Conservation (phyloP, 148 eudicot species). For the Vaccinium macrocarpon region DNA sequence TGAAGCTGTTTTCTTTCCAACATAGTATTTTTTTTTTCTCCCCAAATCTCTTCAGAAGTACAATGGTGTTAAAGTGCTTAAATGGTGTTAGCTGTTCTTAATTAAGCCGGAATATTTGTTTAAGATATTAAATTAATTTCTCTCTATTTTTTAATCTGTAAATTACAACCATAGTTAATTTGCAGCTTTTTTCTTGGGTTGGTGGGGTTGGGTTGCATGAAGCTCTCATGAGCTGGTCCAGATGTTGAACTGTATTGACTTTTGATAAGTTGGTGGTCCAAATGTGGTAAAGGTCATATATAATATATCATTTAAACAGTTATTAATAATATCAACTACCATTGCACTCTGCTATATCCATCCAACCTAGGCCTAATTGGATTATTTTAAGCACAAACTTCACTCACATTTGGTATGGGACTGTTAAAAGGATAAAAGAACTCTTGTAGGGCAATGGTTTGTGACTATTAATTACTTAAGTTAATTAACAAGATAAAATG, state of each 20-base stretch:
- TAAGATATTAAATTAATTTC: background rate
- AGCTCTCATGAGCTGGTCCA: constrained; percentile 37
- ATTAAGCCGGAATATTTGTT: background rate
- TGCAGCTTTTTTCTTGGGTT: background rate
- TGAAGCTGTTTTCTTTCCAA: background rate
- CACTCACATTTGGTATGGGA: background rate
- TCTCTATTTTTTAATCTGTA: background rate
- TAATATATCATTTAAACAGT: constrained; percentile 1
- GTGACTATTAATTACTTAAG: constrained; percentile 14
- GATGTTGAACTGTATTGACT: constrained; percentile 20
- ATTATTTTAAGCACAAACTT: background rate
- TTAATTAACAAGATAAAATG: background rate
- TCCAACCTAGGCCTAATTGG: background rate
- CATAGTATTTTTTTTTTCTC: background rate
- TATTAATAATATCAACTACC: constrained; percentile 8
- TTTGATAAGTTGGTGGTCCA: constrained; percentile 35
- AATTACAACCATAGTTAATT: background rate
- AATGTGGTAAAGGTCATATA: constrained; percentile 21
- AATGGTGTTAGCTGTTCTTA: constrained; percentile 4
- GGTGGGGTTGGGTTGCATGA: constrained; percentile 17
- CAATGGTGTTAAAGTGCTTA: background rate
- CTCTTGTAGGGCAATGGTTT: background rate
- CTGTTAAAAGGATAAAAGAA: background rate
- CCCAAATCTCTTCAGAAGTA: background rate
- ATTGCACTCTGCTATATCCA: constrained; percentile 3